These are phyloP conservation scores for Beauveria scarabaeidicola DNA, from an alignment of 2,329 filamentous ascomycete species.

Conservation along the genomic window DNA sequence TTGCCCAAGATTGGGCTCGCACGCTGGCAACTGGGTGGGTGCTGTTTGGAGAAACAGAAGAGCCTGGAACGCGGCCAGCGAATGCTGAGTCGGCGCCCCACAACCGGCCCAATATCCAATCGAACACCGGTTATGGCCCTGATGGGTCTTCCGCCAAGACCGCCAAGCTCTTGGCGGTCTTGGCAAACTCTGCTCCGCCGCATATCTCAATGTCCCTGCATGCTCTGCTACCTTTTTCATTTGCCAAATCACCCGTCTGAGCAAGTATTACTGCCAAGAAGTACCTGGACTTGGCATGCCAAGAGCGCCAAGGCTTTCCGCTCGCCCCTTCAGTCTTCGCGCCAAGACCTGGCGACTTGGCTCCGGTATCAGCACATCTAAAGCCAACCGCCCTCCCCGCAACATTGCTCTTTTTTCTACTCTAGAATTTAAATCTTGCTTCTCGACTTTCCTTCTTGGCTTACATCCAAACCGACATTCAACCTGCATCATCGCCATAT, in stretches of 20 bases:
- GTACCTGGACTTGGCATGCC: slow-evolving; percentile 26
- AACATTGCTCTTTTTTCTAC: not conserved
- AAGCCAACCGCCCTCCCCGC: slow-evolving; percentile 11
- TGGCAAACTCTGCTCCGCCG: slow-evolving; percentile 26
- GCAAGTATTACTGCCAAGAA: slow-evolving; percentile 1
- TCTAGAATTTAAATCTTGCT: not conserved
- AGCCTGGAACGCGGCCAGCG: slow-evolving; percentile 9
- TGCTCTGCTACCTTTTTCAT: not conserved
- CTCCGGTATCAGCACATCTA: slow-evolving; percentile 9
- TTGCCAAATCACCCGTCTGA: rapidly evolving
- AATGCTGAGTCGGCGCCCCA: slow-evolving; percentile 2
- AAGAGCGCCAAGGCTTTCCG: slow-evolving; percentile 29
- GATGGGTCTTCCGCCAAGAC: slow-evolving; percentile 29
- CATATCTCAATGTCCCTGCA: slow-evolving; percentile 2
- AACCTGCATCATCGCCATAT: not conserved
- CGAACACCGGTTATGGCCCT: slow-evolving; percentile 13
- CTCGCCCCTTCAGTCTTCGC: slow-evolving; percentile 24
- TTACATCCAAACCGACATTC: not conserved
- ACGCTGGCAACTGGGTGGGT: too few relatives aligned
- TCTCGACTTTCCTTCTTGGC: not conserved
- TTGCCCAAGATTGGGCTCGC: not conserved
- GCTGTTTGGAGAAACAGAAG: slow-evolving; percentile 5
- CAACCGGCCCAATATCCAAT: slow-evolving; percentile 17
- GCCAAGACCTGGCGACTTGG: slow-evolving; percentile 10
- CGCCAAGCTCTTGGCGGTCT: slow-evolving; percentile 30